Conservation (phyloP, 2,329 filamentous ascomycete species). For the Bipolaris zeicola region DNA sequence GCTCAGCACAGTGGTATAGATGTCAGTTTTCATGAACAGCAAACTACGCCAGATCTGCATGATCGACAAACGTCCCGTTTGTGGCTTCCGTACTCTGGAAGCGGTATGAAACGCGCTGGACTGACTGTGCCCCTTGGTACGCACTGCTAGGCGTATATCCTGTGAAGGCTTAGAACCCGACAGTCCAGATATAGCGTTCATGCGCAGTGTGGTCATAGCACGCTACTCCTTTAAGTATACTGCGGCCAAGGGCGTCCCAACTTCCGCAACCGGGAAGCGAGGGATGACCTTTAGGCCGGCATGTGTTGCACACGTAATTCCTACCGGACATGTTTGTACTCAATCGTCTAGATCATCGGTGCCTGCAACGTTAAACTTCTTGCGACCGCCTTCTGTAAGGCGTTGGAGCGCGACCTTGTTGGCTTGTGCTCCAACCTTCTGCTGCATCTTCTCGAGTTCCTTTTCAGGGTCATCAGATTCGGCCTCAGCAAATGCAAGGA, state of each 20-base stretch:
- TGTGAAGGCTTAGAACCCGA: constrained; percentile 31
- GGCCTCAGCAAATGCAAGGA: constrained; percentile 88
- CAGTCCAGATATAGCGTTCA: constrained; percentile 40
- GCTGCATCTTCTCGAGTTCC: constrained; percentile 95
- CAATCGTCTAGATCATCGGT: constrained; percentile 61
- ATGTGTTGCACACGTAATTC: constrained; percentile 38
- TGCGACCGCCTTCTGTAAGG: constrained; percentile 80
- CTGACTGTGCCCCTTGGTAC: constrained; percentile 45
- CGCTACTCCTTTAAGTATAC: constrained; percentile 37
- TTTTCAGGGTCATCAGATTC: constrained; percentile 91
- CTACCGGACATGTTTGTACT: constrained; percentile 39
- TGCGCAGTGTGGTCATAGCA: constrained; percentile 39
- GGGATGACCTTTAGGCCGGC: constrained; percentile 37
- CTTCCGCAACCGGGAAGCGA: constrained; percentile 43
- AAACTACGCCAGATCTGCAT: constrained; percentile 38
- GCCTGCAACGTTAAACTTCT: constrained; percentile 83
- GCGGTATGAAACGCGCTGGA: constrained; percentile 39
- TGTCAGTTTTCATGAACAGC: constrained; percentile 46
- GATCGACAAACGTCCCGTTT: constrained; percentile 43
- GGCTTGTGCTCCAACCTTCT: constrained; percentile 88
- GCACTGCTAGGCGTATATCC: constrained; percentile 35
- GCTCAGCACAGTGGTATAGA: constrained; percentile 42
- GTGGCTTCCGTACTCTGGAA: constrained; percentile 35
- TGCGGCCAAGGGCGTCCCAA: constrained; percentile 38
- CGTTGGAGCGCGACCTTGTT: constrained; percentile 90